Percentiles rank a stretch among this genome's conserved stretches.
These are phyloP conservation scores for Diaporthe citrichinensis DNA, from an alignment of 2,329 filamentous ascomycete genomes.

Conservation along the genomic window DNA sequence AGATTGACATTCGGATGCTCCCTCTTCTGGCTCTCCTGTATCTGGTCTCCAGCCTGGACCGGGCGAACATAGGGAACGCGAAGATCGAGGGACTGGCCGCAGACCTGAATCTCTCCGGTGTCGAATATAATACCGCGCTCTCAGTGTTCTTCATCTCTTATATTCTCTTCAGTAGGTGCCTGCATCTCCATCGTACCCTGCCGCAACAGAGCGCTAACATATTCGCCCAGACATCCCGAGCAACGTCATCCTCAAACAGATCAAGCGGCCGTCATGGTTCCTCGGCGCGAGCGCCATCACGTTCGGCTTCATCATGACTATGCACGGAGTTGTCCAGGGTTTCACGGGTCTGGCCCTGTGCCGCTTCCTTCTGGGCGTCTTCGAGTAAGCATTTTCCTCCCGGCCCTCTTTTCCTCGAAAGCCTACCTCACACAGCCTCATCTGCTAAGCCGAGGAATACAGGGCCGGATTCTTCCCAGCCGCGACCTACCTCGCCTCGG, in stretches of 20 bases:
- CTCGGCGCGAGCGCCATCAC: constrained; percentile 56
- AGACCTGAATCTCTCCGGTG: constrained; percentile 57
- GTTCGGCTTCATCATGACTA: constrained; percentile 60
- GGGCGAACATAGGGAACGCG: constrained; percentile 68
- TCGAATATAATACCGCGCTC: constrained; percentile 59
- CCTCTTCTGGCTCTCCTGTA: constrained; percentile 69
- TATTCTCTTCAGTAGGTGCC: constrained; percentile 10
- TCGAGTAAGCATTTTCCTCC: constrained; percentile 49
- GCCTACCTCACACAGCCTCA: too few species aligned
- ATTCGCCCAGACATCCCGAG: constrained; percentile 13
- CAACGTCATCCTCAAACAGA: constrained; percentile 27
- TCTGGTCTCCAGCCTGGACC: constrained; percentile 68
- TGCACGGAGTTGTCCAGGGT: constrained; percentile 58
- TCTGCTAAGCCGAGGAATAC: constrained; percentile 63
- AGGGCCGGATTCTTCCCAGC: constrained; percentile 65
- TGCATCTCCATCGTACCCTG: too few species aligned
- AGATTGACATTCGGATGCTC: constrained; percentile 50
- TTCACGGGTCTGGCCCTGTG: constrained; percentile 59
- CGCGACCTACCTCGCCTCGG: constrained; percentile 21
- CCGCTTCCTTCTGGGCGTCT: constrained; percentile 62
- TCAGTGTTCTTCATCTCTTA: constrained; percentile 39
- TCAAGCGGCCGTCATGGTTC: constrained; percentile 15
- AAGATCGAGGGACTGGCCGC: constrained; percentile 61
- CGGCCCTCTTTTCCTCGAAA: too few species aligned
- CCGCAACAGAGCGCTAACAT: neutral